These are phyloP conservation scores for Physcomitrellopsis africana DNA, from an alignment of 225 moss, liverwort and hornwort genomes.

Conservation along the genomic window DNA sequence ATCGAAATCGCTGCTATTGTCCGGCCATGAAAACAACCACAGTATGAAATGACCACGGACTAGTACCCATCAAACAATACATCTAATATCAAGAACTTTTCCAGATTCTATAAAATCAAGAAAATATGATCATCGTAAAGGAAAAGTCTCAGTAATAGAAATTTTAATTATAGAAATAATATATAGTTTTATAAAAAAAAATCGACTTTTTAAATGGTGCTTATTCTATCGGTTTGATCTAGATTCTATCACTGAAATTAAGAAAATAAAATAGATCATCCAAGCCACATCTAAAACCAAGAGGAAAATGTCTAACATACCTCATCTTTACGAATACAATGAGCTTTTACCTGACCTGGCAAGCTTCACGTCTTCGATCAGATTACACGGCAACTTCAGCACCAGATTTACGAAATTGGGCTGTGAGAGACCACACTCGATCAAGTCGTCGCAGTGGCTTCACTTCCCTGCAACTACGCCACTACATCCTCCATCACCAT, in stretches of 20 bases:
- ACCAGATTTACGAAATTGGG: too few species aligned
- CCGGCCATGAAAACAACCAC: conserved; percentile 98
- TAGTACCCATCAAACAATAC: conserved; percentile 36
- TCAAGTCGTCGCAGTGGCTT: background rate
- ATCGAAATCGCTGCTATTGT: conserved; percentile 93
- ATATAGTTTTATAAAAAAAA: too few species aligned
- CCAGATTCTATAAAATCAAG: too few species aligned
- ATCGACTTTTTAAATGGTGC: background rate
- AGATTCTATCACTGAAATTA: background rate
- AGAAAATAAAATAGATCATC: background rate
- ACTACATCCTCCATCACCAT: background rate
- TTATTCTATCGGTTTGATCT: background rate
- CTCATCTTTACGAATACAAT: conserved; percentile 76
- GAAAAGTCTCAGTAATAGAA: background rate
- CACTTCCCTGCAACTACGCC: background rate
- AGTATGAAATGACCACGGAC: conserved; percentile 97
- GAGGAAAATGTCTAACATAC: conserved; percentile 24
- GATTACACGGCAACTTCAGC: background rate
- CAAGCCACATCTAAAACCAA: background rate
- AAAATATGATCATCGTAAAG: too few species aligned
- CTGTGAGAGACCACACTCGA: background rate
- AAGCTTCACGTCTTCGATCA: background rate
- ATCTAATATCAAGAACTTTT: background rate
- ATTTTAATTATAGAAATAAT: too few species aligned
- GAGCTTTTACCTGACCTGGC: too few species aligned